These are phyloP conservation scores for Drosera capensis DNA, from an alignment of 148 eudicot genomes.

Conservation along the genomic window DNA sequence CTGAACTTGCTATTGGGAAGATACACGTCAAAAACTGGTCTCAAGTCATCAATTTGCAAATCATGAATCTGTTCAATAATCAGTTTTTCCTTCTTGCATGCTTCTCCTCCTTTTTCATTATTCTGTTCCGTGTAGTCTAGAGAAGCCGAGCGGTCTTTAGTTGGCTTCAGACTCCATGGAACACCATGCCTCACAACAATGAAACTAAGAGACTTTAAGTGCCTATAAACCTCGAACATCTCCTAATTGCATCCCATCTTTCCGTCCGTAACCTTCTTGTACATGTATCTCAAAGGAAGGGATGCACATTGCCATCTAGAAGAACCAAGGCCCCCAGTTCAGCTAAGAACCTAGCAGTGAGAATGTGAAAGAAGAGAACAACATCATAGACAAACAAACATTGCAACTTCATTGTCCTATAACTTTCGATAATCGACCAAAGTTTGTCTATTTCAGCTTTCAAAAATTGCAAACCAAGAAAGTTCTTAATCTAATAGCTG, in stretches of 20 bases:
- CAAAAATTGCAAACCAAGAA: too few relatives aligned
- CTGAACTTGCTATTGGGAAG: conserved; percentile 78
- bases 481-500: too few relatives aligned
- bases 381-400: too few relatives aligned
- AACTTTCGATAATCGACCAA: neutral
- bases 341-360: conserved; percentile 50
- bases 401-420: too few relatives aligned
- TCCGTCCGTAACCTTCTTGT: conserved; percentile 39
- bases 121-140: conserved; percentile 12
- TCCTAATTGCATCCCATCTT: conserved; percentile 61
- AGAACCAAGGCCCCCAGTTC: conserved; percentile 64
- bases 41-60: conserved; percentile 34
- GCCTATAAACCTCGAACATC: conserved; percentile 56
- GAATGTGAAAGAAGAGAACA: neutral
- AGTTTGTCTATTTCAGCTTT: neutral
- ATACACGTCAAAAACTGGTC: conserved; percentile 63
- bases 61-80: conserved; percentile 24
- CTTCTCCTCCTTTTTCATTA: conserved; percentile 1
- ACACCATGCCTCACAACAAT: conserved; percentile 52
- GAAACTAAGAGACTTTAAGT: conserved; percentile 75
- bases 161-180: conserved; percentile 52
- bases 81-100: conserved; percentile 8
- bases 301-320: conserved; percentile 25
- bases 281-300: conserved; percentile 37
- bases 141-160: conserved; percentile 10